A percentile compares a stretch with the other conserved stretches of the same genome.
Evolutionary conservation across 2,329 filamentous ascomycete species (phyloP).

Genomic region (Elsinoe australis): DNA sequence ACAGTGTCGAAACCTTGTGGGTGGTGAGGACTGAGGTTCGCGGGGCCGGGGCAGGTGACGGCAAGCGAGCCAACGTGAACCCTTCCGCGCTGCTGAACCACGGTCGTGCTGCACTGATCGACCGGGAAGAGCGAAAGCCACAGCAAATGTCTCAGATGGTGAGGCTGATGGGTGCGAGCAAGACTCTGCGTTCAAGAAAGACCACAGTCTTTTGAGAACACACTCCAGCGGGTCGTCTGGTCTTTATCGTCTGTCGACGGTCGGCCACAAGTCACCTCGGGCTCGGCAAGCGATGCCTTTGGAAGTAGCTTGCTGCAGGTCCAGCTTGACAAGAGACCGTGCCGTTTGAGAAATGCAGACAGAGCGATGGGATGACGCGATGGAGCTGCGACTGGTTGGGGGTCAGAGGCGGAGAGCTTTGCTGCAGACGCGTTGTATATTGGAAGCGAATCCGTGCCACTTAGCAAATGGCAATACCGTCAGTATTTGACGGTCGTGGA

Average conservation of each 20-base stretch:
- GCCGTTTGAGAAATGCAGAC: not conserved
- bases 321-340: constrained; percentile 3
- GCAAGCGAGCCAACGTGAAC: constrained; percentile 6
- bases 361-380: constrained; percentile 4
- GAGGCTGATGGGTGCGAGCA: no score
- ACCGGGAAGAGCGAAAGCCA: constrained; percentile 13
- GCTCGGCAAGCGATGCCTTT: constrained; percentile 8
- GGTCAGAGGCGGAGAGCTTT: not conserved
- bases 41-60: constrained; percentile 1
- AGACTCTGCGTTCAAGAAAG: not conserved
- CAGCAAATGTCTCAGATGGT: constrained; percentile 13
- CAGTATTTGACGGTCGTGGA: no score
- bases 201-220: not conserved
- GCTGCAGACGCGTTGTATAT: not conserved
- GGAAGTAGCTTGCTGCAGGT: not conserved
- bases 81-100: constrained; percentile 1
- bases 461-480: no score
- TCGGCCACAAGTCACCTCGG: constrained; percentile 1
- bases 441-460: no score
- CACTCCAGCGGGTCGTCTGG: not conserved
- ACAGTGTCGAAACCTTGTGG: constrained; percentile 1
- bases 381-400: not conserved
- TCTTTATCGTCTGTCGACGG: constrained; percentile 7
- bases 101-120: constrained; percentile 16
- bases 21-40: constrained; percentile 1